These are phyloP conservation scores for Ulmus americana DNA, from an alignment of 331 rosid species.

Conservation along the genomic window DNA sequence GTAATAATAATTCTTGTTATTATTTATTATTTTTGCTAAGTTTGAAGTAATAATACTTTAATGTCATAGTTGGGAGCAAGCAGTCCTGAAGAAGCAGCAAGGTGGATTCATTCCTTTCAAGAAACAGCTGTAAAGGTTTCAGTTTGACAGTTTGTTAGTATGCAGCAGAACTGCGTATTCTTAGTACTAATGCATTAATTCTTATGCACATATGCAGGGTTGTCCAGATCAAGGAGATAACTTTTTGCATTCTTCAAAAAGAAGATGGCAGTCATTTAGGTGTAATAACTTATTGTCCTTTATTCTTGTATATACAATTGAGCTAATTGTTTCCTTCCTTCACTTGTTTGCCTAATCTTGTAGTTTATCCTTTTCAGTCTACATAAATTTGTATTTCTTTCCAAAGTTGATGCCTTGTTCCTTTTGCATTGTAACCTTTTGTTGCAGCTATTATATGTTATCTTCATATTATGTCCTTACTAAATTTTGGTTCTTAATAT, in stretches of 20 bases:
- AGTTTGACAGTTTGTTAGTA: slow-evolving; percentile 7
- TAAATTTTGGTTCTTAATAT: slow-evolving; percentile 11
- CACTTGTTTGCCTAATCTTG: not conserved
- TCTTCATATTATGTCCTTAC: not conserved
- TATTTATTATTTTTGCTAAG: not conserved
- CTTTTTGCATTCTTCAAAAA: slow-evolving; percentile 49
- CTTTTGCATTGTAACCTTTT: not conserved
- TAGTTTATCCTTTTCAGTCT: not conserved
- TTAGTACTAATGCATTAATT: slow-evolving; percentile 16
- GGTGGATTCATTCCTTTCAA: slow-evolving; percentile 79
- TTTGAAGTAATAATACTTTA: slow-evolving; percentile 15
- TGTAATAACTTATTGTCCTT: slow-evolving; percentile 20
- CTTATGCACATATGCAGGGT: slow-evolving; percentile 41
- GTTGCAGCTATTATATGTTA: slow-evolving; percentile 9
- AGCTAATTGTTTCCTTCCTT: not conserved
- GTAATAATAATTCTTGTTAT: not conserved
- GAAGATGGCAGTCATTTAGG: slow-evolving; percentile 78
- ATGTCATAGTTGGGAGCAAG: slow-evolving; percentile 72
- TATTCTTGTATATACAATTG: slow-evolving; percentile 7
- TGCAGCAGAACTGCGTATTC: slow-evolving; percentile 13
- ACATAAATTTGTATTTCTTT: not conserved
- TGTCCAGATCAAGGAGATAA: slow-evolving; percentile 41
- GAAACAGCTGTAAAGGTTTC: slow-evolving; percentile 63
- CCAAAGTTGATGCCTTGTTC: not conserved
- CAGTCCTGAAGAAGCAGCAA: slow-evolving; percentile 84